These are phyloP conservation scores for Pseudoscleropodium purum DNA, from an alignment of 225 moss, liverwort and hornwort genomes.

Conservation along the genomic window DNA sequence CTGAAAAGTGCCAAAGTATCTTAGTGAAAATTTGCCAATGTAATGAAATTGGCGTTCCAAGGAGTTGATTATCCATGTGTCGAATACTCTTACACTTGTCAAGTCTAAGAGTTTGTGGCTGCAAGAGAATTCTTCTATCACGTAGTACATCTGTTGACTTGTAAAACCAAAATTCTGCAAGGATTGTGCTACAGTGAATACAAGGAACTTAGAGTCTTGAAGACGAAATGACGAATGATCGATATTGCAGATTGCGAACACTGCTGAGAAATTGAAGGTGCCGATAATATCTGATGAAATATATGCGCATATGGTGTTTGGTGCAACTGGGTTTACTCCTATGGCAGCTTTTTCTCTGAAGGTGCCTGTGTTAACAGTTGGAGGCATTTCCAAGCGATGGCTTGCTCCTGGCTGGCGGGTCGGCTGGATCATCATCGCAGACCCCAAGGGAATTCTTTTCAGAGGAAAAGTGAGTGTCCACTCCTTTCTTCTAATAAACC, in stretches of 20 bases:
- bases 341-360: conserved; percentile 64
- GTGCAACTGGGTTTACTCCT: conserved; percentile 45
- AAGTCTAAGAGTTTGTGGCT: background rate
- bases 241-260: conserved; percentile 49
- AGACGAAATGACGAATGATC: background rate
- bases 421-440: conserved; percentile 71
- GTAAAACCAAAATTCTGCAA: background rate
- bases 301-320: conserved; percentile 63
- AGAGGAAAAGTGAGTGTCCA: conserved; percentile 41
- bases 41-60: background rate
- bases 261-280: conserved; percentile 61
- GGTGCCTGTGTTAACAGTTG: conserved; percentile 73
- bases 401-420: conserved; percentile 89
- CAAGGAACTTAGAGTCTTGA: background rate
- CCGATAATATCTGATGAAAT: conserved; percentile 86
- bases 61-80: background rate
- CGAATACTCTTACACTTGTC: background rate
- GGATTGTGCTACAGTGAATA: background rate
- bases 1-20: background rate
- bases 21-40: background rate
- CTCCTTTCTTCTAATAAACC: no score
- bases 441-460: conserved; percentile 55
- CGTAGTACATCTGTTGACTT: no score
- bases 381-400: conserved; percentile 83
- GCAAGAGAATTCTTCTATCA: no score